Conservation (phyloP, 371 early-diverging fungal species). For the Ecytonucleospora hepatopenaei region DNA sequence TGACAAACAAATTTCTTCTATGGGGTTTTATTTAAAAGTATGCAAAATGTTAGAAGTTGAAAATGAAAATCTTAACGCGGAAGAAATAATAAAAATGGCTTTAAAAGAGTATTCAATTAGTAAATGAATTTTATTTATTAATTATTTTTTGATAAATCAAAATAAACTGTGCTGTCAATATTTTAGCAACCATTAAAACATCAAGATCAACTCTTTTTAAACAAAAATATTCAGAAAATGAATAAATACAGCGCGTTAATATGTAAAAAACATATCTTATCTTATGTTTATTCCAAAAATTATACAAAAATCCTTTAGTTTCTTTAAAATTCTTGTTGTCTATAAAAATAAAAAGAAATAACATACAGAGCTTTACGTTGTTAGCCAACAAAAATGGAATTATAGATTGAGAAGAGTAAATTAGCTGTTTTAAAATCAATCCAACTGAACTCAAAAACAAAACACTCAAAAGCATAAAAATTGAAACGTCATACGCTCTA, state of each 20-base stretch:
- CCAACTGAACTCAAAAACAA: not conserved
- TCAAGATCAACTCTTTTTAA: not conserved
- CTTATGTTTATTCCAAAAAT: not conserved
- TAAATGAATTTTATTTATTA: not conserved
- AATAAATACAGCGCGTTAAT: not conserved
- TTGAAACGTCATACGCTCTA: not conserved
- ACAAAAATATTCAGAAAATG: not conserved
- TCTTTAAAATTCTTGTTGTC: not conserved
- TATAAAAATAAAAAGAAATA: not conserved
- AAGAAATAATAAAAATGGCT: not conserved
- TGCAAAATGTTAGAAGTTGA: not conserved
- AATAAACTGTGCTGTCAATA: not conserved
- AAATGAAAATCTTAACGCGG: not conserved
- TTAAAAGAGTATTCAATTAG: not conserved
- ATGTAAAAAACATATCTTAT: not conserved
- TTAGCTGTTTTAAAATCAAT: constrained; percentile 3
- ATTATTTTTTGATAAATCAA: not conserved
- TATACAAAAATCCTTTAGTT: not conserved
- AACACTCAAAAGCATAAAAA: not conserved
- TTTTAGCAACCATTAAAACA: not conserved
- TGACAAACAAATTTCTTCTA: not conserved
- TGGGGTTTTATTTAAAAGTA: not conserved
- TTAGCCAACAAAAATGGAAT: not conserved
- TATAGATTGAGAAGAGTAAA: not conserved
- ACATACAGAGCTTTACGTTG: not conserved